A percentile compares a stretch with the other conserved stretches of the same genome.
These are phyloP conservation scores for Lotmaria passim DNA, from an alignment of 208 protist genomes.

Conservation along the genomic window DNA sequence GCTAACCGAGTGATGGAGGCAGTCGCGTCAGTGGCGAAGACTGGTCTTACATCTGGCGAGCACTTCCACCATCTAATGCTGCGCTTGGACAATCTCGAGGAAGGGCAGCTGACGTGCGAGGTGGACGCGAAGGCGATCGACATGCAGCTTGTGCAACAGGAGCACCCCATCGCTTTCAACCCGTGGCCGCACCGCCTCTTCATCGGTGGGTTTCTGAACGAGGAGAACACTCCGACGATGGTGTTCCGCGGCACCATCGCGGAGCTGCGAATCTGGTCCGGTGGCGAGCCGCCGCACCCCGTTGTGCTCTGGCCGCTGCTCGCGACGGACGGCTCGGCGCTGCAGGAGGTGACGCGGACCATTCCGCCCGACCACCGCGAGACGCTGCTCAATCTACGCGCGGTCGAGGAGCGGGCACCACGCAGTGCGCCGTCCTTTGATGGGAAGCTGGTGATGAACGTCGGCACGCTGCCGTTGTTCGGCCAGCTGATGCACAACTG, in stretches of 20 bases:
- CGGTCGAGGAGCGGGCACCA: constrained; percentile 54
- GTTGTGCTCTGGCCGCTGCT: constrained; percentile 80
- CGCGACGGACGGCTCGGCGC: constrained; percentile 49
- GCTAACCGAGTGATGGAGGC: constrained; percentile 89
- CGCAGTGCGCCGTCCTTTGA: constrained; percentile 74
- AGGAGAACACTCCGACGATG: constrained; percentile 57
- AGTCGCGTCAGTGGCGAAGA: constrained; percentile 46
- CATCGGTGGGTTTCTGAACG: constrained; percentile 80
- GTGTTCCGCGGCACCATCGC: constrained; percentile 77
- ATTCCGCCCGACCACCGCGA: constrained; percentile 81
- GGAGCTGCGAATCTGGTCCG: constrained; percentile 82
- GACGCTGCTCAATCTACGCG: constrained; percentile 67
- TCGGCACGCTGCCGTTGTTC: constrained; percentile 73
- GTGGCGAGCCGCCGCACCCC: constrained; percentile 46
- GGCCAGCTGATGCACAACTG: constrained; percentile 90
- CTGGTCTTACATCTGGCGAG: constrained; percentile 23
- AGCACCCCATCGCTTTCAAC: constrained; percentile 90
- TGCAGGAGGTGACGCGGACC: constrained; percentile 70
- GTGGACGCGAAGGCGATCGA: constrained; percentile 63
- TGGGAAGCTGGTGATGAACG: constrained; percentile 76
- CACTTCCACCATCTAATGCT: constrained; percentile 87
- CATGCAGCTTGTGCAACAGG: constrained; percentile 81
- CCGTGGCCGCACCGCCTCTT: constrained; percentile 88
- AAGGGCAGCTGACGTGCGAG: constrained; percentile 65
- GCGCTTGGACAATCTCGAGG: constrained; percentile 75